A percentile compares a stretch with the other conserved stretches of the same genome.
Evolutionary conservation across 2,329 filamentous ascomycete species (phyloP).

Genomic region (Mycosphaerelloides madeirae): DNA sequence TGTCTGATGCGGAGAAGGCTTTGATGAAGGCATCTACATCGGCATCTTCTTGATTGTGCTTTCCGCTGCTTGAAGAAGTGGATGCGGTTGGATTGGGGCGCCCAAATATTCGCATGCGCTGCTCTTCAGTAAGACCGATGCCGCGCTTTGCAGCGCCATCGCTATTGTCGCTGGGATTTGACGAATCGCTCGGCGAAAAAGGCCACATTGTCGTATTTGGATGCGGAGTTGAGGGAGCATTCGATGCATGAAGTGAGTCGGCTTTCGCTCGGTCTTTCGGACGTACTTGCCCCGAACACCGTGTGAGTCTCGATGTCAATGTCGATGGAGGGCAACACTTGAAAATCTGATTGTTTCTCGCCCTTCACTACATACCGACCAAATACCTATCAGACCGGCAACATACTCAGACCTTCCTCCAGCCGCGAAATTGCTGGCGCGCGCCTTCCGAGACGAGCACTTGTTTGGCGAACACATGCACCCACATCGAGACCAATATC

Average conservation of each 20-base stretch:
- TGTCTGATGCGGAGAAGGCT: conserved; percentile 37
- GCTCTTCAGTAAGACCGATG: conserved; percentile 26
- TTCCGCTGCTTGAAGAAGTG: conserved; percentile 29
- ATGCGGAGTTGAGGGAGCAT: not conserved
- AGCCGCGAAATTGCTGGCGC: conserved; percentile 21
- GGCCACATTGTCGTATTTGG: conserved; percentile 20
- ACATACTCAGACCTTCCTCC: conserved; percentile 24
- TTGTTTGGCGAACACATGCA: conserved; percentile 23
- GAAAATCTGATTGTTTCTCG: no score
- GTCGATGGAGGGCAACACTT: no score
- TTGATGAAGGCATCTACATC: conserved; percentile 53
- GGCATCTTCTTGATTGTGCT: conserved; percentile 47
- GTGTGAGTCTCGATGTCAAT: no score
- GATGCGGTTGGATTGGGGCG: conserved; percentile 16
- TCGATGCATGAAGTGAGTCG: not conserved
- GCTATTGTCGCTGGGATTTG: not conserved
- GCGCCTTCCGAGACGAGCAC: conserved; percentile 25
- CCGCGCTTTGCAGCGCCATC: not conserved
- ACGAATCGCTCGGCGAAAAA: conserved; percentile 11
- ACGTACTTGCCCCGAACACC: no score
- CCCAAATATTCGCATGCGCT: conserved; percentile 29
- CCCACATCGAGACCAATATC: conserved; percentile 20
- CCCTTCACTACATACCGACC: not conserved
- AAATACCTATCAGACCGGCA: conserved; percentile 25
- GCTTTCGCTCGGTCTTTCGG: no score